Evolutionary conservation across 495 filamentous ascomycete species (phyloP), one percentile per base, ranked within the genome.

Genomic region (Hyaloscypha hepaticicola): DNA sequence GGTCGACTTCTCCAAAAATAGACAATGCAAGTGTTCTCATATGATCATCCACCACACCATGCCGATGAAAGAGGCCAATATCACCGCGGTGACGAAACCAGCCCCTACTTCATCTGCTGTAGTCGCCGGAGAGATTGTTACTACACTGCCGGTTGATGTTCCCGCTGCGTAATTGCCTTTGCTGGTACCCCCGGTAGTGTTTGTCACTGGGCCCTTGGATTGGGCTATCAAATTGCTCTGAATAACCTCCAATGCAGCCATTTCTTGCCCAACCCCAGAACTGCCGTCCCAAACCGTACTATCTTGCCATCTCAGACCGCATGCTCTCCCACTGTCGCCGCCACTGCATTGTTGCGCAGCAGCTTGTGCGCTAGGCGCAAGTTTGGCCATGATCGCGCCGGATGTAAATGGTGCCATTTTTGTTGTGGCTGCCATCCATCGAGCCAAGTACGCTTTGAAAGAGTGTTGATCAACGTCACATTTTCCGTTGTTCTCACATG

Each of bases 381-480:
- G 78, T 52, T 85, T 78, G 0, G 85, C 83, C 72, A 88, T 82
- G 72, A 96, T 85, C 12, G 74, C 71, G 48, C 77, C 66, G 50
- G 75, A 79, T 2, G 87, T 90, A 70, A 82, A 88, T 5, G 88
- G 88, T 6, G 84, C 86, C 77, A 93, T 81, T 63, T 92, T 85
- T 0, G 86, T 86, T 5, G 87, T 85, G 7, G 85, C 81, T 1
- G 88, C 86, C 77, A 96, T 84, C 89, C 90, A 94, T 6, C 87
- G 83, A 7, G 88, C 78, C 8, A 92, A 79, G 67, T 91, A 89
- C 5, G 89, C 90, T 72, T 94, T 94, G 83, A 96, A 95, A 26
- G 86, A 85, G 57, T 87, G 85, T 70, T 92, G 88, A 75, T 94
- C 90, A 60, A 83, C 71, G 70, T 92, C 82, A 75, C 90, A 92